Conservation (phyloP, 106 monocot genomes). For the Dactylorhiza incarnata region DNA sequence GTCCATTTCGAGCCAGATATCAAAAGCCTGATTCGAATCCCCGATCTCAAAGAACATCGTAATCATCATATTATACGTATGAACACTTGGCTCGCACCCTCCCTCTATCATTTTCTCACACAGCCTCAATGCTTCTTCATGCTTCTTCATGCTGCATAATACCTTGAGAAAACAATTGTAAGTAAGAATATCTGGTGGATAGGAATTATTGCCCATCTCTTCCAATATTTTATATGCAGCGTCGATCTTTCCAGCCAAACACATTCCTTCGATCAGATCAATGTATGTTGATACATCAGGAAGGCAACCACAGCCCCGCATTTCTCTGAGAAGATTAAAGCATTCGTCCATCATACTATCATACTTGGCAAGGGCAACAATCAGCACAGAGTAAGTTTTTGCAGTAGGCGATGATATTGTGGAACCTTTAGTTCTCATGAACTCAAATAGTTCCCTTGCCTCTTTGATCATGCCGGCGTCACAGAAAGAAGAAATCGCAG, state of each 20-base stretch:
- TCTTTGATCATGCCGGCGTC: constrained; percentile 62
- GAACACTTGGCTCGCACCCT: constrained; percentile 88
- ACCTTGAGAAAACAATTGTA: constrained; percentile 92
- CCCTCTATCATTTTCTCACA: constrained; percentile 72
- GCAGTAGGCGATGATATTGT: constrained; percentile 86
- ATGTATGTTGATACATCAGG: constrained; percentile 93
- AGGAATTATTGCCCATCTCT: constrained; percentile 78
- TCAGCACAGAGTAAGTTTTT: constrained; percentile 78
- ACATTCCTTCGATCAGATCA: constrained; percentile 94
- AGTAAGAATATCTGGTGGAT: constrained; percentile 82
- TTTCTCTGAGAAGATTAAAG: constrained; percentile 70
- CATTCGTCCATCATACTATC: constrained; percentile 70
- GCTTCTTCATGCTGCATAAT: constrained; percentile 60
- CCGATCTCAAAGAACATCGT: constrained; percentile 69
- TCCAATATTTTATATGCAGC: constrained; percentile 75
- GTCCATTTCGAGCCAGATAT: constrained; percentile 84
- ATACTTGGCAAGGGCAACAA: constrained; percentile 67
- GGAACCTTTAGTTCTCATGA: constrained; percentile 87
- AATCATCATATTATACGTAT: constrained; percentile 89
- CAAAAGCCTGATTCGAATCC: constrained; percentile 53
- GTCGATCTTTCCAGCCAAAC: constrained; percentile 52
- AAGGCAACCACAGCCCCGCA: constrained; percentile 70
- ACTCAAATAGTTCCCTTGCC: constrained; percentile 84
- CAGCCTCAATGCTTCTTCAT: constrained; percentile 55
- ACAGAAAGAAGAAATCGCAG: constrained; percentile 79